A percentile compares a stretch with the other conserved stretches of the same genome.
Evolutionary conservation across 2,329 filamentous ascomycete genomes (phyloP).

Genomic region (Karstenula rhodostoma): DNA sequence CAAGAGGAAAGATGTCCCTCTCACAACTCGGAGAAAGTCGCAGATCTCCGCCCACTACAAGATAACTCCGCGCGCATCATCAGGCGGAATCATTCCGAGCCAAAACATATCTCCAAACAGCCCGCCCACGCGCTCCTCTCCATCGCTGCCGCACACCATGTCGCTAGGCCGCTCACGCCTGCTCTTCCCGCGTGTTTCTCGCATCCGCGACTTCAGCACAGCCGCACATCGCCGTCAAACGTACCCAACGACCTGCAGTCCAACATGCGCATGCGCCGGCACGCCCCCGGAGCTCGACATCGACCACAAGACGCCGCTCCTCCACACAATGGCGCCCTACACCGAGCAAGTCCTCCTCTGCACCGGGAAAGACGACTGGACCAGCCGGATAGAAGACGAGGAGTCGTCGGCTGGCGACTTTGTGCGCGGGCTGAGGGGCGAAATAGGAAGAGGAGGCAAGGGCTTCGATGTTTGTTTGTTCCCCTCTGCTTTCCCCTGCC

Average conservation of each 20-base stretch:
- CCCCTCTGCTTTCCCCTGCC: conserved; percentile 9
- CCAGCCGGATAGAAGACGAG: conserved; percentile 84
- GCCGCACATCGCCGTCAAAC: conserved; percentile 16
- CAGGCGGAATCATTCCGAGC: conserved; percentile 15
- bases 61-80: conserved; percentile 11
- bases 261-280: conserved; percentile 76
- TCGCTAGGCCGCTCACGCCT: neutral
- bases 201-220: conserved; percentile 19
- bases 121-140: neutral
- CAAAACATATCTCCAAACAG: conserved; percentile 1
- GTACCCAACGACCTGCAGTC: conserved; percentile 52
- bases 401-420: conserved; percentile 61
- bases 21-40: neutral
- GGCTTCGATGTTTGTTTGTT: conserved; percentile 56
- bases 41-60: neutral
- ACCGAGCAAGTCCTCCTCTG: conserved; percentile 84
- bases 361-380: conserved; percentile 83
- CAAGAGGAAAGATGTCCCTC: too few species aligned
- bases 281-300: conserved; percentile 74
- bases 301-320: conserved; percentile 73
- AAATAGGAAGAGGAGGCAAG: conserved; percentile 53
- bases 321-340: conserved; percentile 80
- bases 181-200: neutral
- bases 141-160: conserved; percentile 1
- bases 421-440: conserved; percentile 73